Base-by-base conservation (phyloP, 116 monocot species). In the Zostera marina region DNA sequence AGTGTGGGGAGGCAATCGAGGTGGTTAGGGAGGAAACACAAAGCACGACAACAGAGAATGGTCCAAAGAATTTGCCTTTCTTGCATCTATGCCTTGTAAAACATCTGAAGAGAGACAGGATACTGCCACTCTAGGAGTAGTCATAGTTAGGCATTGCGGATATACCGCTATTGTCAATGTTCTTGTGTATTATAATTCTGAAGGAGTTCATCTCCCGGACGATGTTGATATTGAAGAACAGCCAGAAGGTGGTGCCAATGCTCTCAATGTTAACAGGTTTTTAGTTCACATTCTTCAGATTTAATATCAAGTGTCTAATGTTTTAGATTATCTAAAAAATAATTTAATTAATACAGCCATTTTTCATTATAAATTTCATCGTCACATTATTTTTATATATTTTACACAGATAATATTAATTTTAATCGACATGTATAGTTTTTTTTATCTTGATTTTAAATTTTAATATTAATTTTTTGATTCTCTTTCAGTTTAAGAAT, bases 71-170 rank as follows among this genome's bases (percentile, higher is more conserved):
- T 92, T 92, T 70, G 25, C 78, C n/a, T 66, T 83, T 53, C 66
- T 92, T 22, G 81, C 84, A 61, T 67, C 73, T 16, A 84, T 92
- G 92, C 87, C 87, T 52, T 92, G 92, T 72, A 81, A 81, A 68
- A 87, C 92, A 41, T 70, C 84, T 42, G 92, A 92, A 60, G 92
- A 92, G 72, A 83, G 92, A 61, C 92, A 92, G 92, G 92, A 92
- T 70, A 87, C 80, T 73, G 76, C 83, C 43, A 92, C 87, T 63
- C 56, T 92, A 52, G 83, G 87, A 63, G 81, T 87, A 22, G 87
- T 92, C 25, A 66, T 83, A 60, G 78, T 83, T 41, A 80, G 72
- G 71, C 76, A 92, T 71, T 87, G 81, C 73, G 92, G 92, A 66
- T 84, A 79, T 61, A 87, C 83, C 32, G 87, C 83, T 56, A 62